Percentiles rank a stretch among this genome's conserved stretches.
Evolutionary conservation across 2,329 filamentous ascomycete species (phyloP).

Genomic region (Aureobasidium sp.): DNA sequence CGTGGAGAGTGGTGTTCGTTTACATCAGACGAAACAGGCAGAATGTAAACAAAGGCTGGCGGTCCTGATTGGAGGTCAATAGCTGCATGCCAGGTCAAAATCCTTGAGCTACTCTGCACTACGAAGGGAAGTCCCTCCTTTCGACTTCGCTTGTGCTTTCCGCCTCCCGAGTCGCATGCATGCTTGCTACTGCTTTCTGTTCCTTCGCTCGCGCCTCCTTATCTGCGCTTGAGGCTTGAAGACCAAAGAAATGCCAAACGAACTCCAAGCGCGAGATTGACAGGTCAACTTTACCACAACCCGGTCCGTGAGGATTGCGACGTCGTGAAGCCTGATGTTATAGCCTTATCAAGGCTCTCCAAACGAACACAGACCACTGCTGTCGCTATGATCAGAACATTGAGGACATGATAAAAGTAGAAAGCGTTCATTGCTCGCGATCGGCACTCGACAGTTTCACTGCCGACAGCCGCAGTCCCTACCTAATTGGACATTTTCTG

Average conservation of each 20-base stretch:
- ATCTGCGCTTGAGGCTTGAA: neutral
- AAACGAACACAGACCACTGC: neutral
- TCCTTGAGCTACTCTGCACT: neutral
- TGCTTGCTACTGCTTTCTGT: slow-evolving; percentile 7
- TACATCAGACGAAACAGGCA: neutral
- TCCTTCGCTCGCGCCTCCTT: slow-evolving; percentile 3
- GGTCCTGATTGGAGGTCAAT: neutral
- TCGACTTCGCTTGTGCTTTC: slow-evolving; percentile 7
- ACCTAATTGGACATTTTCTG: neutral
- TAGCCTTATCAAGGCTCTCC: neutral
- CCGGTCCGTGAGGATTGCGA: neutral
- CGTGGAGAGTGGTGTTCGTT: neutral
- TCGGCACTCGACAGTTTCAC: slow-evolving; percentile 14
- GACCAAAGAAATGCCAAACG: neutral
- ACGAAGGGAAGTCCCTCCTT: neutral
- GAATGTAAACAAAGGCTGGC: slow-evolving; percentile 8
- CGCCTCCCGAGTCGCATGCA: slow-evolving; percentile 3
- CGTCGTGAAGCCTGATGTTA: neutral
- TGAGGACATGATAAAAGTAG: neutral
- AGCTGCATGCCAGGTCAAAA: neutral
- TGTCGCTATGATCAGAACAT: neutral
- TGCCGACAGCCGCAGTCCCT: slow-evolving; percentile 4
- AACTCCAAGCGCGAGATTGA: neutral
- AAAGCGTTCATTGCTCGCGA: slow-evolving; percentile 8
- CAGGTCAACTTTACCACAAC: neutral